Conservation (phyloP, 2,329 filamentous ascomycete species). For the Colletotrichum costaricense region DNA sequence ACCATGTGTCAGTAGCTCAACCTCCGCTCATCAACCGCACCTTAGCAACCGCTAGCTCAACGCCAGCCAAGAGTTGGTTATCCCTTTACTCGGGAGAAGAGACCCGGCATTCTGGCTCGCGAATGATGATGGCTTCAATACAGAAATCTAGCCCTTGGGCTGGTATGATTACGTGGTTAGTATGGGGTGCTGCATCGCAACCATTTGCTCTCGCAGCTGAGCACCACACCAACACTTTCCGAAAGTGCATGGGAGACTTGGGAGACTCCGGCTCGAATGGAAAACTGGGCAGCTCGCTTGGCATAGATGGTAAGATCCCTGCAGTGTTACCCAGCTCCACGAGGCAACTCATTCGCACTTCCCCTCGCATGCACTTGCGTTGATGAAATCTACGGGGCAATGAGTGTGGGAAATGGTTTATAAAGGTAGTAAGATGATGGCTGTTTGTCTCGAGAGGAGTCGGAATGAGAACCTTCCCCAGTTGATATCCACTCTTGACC, state of each 20-base stretch:
- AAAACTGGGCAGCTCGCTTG: background rate
- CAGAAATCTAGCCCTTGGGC: background rate
- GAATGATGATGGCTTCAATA: background rate
- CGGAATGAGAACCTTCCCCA: too few relatives aligned
- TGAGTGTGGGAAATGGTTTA: too few relatives aligned
- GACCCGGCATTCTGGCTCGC: background rate
- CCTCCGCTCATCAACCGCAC: background rate
- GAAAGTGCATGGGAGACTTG: background rate
- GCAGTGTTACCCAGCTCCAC: background rate
- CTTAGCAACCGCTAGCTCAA: background rate
- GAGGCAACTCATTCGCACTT: background rate
- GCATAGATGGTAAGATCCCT: background rate
- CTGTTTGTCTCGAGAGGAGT: background rate
- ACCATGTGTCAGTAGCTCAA: slow-evolving; percentile 18
- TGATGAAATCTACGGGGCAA: background rate
- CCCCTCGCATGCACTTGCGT: background rate
- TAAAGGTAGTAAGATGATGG: too few relatives aligned
- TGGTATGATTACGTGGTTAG: background rate
- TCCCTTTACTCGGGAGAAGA: background rate
- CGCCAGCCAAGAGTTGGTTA: background rate
- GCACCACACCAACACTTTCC: background rate
- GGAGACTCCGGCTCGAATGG: background rate
- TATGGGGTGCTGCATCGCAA: background rate
- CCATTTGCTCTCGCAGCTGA: background rate
- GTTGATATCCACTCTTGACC: too few relatives aligned